Conservation (phyloP, 2,329 filamentous ascomycete species). For the Monilinia polystroma region DNA sequence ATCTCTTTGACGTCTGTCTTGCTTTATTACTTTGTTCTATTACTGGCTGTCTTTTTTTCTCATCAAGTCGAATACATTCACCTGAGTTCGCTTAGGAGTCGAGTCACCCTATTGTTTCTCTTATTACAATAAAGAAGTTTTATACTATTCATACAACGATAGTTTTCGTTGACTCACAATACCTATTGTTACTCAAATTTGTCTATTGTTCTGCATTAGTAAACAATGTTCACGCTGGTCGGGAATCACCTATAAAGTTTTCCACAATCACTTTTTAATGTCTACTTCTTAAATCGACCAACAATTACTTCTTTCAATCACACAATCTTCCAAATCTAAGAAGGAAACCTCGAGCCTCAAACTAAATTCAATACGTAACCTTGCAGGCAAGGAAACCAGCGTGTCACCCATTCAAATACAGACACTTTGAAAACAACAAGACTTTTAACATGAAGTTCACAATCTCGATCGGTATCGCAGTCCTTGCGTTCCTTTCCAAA, state of each 20-base stretch:
- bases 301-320: constrained; percentile 2
- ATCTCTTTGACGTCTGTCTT: not conserved
- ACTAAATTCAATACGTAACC: constrained; percentile 17
- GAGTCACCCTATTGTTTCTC: constrained; percentile 17
- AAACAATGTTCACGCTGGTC: constrained; percentile 32
- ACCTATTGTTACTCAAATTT: constrained; percentile 26
- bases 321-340: not conserved
- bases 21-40: constrained; percentile 10
- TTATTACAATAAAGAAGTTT: not conserved
- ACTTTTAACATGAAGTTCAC: constrained; percentile 20
- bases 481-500: constrained; percentile 29
- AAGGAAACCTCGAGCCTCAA: constrained; percentile 15
- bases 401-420: constrained; percentile 7
- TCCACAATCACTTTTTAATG: constrained; percentile 20
- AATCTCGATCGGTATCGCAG: constrained; percentile 23
- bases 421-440: constrained; percentile 19
- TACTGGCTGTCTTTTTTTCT: not conserved
- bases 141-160: constrained; percentile 12
- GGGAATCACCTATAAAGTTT: constrained; percentile 22
- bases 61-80: constrained; percentile 7
- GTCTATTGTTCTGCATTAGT: constrained; percentile 28
- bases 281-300: not conserved
- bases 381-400: constrained; percentile 29
- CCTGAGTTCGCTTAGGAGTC: constrained; percentile 7
- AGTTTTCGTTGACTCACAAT: constrained; percentile 3